A percentile compares a stretch with the other conserved stretches of the same genome.
Evolutionary conservation across 495 filamentous ascomycete species (phyloP).

Genomic region (Neurospora sp.): DNA sequence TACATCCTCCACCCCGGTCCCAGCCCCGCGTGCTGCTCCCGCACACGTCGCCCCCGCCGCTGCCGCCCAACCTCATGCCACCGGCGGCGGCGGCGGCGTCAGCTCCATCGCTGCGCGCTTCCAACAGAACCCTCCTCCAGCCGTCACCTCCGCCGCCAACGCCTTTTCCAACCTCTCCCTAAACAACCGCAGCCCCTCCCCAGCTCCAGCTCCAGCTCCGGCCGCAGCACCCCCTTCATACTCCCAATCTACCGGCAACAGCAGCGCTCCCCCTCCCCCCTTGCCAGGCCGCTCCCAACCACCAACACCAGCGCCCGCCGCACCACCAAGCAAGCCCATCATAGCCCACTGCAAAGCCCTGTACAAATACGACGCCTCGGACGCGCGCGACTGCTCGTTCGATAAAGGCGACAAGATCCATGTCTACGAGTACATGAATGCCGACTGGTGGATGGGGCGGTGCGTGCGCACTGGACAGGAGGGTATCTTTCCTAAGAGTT

Average conservation of each 20-base stretch:
- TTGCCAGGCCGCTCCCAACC: slow-evolving; percentile 42
- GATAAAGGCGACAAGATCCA: slow-evolving; percentile 64
- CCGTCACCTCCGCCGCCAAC: slow-evolving; percentile 22
- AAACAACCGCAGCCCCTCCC: slow-evolving; percentile 18
- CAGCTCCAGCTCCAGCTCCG: slow-evolving; percentile 6
- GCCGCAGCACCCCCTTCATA: slow-evolving; percentile 32
- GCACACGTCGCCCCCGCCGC: slow-evolving; percentile 26
- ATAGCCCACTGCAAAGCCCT: slow-evolving; percentile 68
- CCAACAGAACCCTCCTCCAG: slow-evolving; percentile 17
- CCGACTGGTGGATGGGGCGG: slow-evolving; percentile 90
- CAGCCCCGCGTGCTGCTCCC: slow-evolving; percentile 16
- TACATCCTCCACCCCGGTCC: slow-evolving; percentile 21
- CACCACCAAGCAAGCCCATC: slow-evolving; percentile 40
- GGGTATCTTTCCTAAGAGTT: slow-evolving; percentile 84
- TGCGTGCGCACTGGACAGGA: slow-evolving; percentile 69
- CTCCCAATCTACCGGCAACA: slow-evolving; percentile 37
- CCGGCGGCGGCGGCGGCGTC: slow-evolving; percentile 46
- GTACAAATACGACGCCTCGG: slow-evolving; percentile 69
- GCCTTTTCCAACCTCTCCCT: slow-evolving; percentile 34
- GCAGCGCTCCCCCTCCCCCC: slow-evolving; percentile 37
- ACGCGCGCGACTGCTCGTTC: slow-evolving; percentile 70
- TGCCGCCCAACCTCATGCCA: slow-evolving; percentile 46
- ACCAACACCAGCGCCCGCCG: slow-evolving; percentile 25
- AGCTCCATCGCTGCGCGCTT: slow-evolving; percentile 15
- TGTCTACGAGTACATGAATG: slow-evolving; percentile 84